Evolutionary conservation across 2,329 filamentous ascomycete species (phyloP).

Genomic region (Clonostachys rosea): DNA sequence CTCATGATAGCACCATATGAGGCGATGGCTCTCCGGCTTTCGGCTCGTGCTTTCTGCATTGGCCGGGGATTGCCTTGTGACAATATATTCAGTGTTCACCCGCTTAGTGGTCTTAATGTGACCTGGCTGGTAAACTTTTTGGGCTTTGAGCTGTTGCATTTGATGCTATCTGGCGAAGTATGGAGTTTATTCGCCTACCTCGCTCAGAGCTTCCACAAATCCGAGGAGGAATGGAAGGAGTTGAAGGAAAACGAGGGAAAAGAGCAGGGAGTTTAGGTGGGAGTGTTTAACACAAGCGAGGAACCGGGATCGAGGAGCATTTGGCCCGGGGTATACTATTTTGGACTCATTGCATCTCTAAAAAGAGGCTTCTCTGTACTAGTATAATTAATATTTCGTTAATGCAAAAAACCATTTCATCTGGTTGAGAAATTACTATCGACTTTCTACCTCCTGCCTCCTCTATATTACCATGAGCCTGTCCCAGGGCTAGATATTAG

Average conservation of each 20-base stretch:
- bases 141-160: constrained; percentile 36
- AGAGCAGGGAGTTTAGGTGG: constrained; percentile 1
- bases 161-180: constrained; percentile 35
- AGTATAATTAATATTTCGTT: too few relatives aligned
- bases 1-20: constrained; percentile 41
- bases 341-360: too few relatives aligned
- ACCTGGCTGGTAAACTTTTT: constrained; percentile 38
- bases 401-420: too few relatives aligned
- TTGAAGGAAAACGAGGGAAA: constrained; percentile 1
- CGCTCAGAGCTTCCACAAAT: constrained; percentile 31
- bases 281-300: neutral
- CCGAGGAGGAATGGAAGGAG: constrained; percentile 37
- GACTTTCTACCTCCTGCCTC: neutral
- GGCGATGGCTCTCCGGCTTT: constrained; percentile 33
- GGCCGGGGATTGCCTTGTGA: constrained; percentile 27
- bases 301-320: neutral
- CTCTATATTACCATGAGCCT: neutral
- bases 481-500: too few relatives aligned
- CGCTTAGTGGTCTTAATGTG: constrained; percentile 29
- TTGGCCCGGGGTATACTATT: too few relatives aligned
- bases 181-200: constrained; percentile 36
- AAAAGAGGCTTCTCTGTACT: too few relatives aligned
- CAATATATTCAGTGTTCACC: constrained; percentile 30
- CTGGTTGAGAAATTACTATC: too few relatives aligned
- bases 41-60: constrained; percentile 35